Evolutionary conservation across 345 rosid genomes (phyloP), one percentile per base, ranked within the genome.

Genomic region (Punica granatum): DNA sequence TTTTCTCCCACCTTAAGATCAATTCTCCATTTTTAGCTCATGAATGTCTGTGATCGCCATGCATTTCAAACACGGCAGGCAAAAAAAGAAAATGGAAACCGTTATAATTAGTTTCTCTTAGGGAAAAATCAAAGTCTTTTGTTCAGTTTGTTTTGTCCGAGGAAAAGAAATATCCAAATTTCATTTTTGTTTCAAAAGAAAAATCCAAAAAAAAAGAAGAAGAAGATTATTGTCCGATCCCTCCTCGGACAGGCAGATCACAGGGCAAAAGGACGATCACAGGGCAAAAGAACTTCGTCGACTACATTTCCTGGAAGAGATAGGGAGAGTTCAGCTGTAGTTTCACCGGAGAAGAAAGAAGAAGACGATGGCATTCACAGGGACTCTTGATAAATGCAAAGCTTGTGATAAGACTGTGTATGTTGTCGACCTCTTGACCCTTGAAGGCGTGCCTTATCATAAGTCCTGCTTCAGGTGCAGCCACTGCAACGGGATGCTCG

Each of bases 401-500:
- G 97, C 76, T 46, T 92, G 98, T 66, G 92, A 88, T 36, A 90
- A 90, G 87, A 86, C 95, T 6, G 98, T 92, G 65, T 88, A 92
- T 48, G 88, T 92, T 64, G 85, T 92, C 65, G 98, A 92, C 68
- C 72, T 88, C 87, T 65, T 92, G 86, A 79, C 98, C 67, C 79
- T 90, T 36, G 98, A 92, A 80, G 97, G 92, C 18, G 76, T 77
- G 68, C 92, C 97, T 76, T 92, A 88, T 65, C 97, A 92, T 71
- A 92, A 90, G 77, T 77, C 84, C 18, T 90, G 98, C 81, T 90
- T 92, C 86, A 88, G 72, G 70, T 92, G 98, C 86, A 86, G 81
- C 81, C 98, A 92, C 65, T 92, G 98, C 92, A 90, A 88, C 39
- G 97, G 98, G 63, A 82, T 90, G 70, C 95, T 92, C 64, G 81